phyloP scores from a whole-genome alignment of 805 yeast genomes.

The Soucietia sequanensis region DNA sequence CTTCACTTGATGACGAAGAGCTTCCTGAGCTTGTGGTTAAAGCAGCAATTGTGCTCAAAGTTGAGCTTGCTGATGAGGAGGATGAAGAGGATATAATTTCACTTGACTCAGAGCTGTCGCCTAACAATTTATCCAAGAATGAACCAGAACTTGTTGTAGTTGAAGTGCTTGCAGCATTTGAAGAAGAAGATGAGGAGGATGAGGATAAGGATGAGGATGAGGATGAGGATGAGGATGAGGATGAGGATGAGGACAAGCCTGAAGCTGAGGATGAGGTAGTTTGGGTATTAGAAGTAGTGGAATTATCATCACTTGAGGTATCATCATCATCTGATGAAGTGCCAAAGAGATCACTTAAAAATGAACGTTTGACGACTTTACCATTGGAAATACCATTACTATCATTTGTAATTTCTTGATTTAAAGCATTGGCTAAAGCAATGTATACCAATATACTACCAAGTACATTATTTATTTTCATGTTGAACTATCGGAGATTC shows the following conservation, averaged over 20 bases:
- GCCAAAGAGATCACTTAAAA: conserved; percentile 3
- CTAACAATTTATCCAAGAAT: background rate
- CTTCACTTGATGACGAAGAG: conserved; percentile 1
- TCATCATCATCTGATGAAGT: conserved; percentile 2
- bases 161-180: conserved; percentile 6
- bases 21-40: conserved; percentile 1
- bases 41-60: conserved; percentile 6
- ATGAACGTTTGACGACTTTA: conserved; percentile 6
- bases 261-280: too few relatives aligned
- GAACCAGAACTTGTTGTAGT: conserved; percentile 7
- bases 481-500: too few relatives aligned
- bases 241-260: too few relatives aligned
- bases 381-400: conserved; percentile 3
- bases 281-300: background rate
- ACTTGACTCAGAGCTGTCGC: background rate
- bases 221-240: background rate
- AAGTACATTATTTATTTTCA: conserved; percentile 24
- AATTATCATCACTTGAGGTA: background rate
- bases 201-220: too few relatives aligned
- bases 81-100: background rate
- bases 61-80: conserved; percentile 2
- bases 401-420: conserved; percentile 7
- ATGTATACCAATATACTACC: conserved; percentile 22
- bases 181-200: conserved; percentile 3
- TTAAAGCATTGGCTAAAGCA: conserved; percentile 17